Conservation (phyloP, 1,284 basidiomycete genomes). For the Ceratobasidium sp. region DNA sequence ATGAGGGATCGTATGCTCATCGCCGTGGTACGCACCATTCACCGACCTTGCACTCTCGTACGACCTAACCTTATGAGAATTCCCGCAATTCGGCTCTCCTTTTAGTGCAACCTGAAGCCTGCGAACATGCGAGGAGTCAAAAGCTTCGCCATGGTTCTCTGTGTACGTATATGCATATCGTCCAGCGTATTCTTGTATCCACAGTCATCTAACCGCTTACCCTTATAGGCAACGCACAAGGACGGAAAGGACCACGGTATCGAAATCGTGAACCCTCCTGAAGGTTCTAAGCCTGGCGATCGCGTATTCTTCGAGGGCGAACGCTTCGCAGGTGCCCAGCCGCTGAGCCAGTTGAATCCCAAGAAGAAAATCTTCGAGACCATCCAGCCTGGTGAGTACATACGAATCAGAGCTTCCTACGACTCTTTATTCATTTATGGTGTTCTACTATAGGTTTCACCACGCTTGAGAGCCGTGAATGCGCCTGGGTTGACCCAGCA, state of each 20-base stretch:
- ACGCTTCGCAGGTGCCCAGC: slow-evolving; percentile 82
- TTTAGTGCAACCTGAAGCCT: slow-evolving; percentile 92
- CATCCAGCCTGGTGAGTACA: slow-evolving; percentile 80
- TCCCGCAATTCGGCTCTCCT: slow-evolving; percentile 4
- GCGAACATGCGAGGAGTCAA: slow-evolving; percentile 96
- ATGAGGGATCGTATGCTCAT: slow-evolving; percentile 90
- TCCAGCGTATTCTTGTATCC: no score
- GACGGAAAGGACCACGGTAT: slow-evolving; percentile 93
- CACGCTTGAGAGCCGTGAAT: slow-evolving; percentile 87
- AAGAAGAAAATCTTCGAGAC: slow-evolving; percentile 99
- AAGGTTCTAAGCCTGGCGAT: slow-evolving; percentile 89
- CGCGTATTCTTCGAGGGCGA: slow-evolving; percentile 93
- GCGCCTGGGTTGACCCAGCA: slow-evolving; percentile 89
- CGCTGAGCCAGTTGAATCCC: slow-evolving; percentile 88
- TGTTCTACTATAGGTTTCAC: slow-evolving; percentile 74
- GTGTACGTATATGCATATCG: slow-evolving; percentile 64
- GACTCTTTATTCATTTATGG: not conserved
- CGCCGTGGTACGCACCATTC: slow-evolving; percentile 71
- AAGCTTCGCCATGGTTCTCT: slow-evolving; percentile 96
- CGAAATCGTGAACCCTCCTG: slow-evolving; percentile 90
- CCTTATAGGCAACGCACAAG: slow-evolving; percentile 82
- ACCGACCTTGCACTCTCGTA: not conserved
- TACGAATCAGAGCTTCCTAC: no score
- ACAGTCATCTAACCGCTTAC: not conserved
- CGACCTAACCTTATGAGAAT: no score